Conservation (phyloP, 345 rosid genomes). For the Limnanthes douglasii region DNA sequence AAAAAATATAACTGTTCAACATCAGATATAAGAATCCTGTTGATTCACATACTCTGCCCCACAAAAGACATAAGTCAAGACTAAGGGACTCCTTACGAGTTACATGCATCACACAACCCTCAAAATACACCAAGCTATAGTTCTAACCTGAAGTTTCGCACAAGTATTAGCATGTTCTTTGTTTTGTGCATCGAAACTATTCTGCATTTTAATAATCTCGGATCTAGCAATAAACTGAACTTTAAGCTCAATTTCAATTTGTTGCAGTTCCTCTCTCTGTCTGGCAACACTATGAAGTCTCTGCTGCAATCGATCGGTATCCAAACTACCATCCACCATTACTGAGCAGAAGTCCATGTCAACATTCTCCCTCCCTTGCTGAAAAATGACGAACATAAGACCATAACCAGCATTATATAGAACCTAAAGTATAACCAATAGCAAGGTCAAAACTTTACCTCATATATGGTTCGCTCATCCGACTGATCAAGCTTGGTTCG, state of each 20-base stretch:
- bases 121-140: neutral
- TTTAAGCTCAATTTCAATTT: constrained; percentile 64
- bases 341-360: constrained; percentile 40
- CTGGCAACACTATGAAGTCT: constrained; percentile 35
- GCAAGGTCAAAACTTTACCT: constrained; percentile 30
- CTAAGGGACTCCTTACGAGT: neutral
- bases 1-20: neutral
- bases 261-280: constrained; percentile 65
- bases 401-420: constrained; percentile 8
- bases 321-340: constrained; percentile 32
- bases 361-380: constrained; percentile 66
- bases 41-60: neutral
- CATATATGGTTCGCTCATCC: constrained; percentile 72
- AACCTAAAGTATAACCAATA: neutral
- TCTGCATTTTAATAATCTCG: constrained; percentile 48
- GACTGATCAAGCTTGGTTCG: constrained; percentile 43
- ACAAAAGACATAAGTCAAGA: neutral
- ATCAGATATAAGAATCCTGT: neutral
- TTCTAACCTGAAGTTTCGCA: constrained; percentile 49
- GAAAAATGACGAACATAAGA: constrained; percentile 31
- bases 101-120: neutral
- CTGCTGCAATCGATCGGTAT: constrained; percentile 47
- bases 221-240: constrained; percentile 58
- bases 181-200: constrained; percentile 38
- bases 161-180: constrained; percentile 53